Evolutionary conservation across 2,329 filamentous ascomycete genomes (phyloP).

Genomic region (Colletotrichum sp.): DNA sequence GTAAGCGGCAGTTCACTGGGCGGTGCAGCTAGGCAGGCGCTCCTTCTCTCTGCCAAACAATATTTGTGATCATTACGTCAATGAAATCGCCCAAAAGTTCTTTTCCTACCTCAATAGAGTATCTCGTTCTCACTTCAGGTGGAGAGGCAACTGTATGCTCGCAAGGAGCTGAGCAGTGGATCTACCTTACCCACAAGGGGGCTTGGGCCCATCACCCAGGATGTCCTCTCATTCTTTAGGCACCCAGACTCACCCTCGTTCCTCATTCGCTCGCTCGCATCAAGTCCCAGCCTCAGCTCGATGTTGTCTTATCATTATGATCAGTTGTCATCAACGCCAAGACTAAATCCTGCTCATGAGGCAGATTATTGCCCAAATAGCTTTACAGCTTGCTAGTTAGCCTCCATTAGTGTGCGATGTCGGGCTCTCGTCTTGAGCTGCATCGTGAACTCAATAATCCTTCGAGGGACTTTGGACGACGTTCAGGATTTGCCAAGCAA

Average conservation of each 20-base stretch:
- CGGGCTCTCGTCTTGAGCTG: accelerated
- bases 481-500: not conserved
- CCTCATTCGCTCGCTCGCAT: not conserved
- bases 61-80: not conserved
- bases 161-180: not conserved
- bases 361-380: not conserved
- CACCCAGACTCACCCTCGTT: not conserved
- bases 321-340: not conserved
- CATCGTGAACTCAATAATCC: not conserved
- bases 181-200: not conserved
- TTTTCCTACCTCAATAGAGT: accelerated
- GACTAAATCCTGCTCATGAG: not conserved
- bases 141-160: not conserved
- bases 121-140: not conserved
- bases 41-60: no score
- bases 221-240: not conserved
- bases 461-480: not conserved
- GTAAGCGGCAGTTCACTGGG: no score
- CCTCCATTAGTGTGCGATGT: not conserved
- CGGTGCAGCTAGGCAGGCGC: no score
- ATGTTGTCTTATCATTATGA: not conserved
- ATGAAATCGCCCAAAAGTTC: not conserved
- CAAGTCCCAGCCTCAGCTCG: not conserved
- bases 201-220: not conserved
- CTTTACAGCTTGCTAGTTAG: accelerated